Base-by-base conservation (phyloP, 345 rosid genomes). In the Capsella bursapastoris region DNA sequence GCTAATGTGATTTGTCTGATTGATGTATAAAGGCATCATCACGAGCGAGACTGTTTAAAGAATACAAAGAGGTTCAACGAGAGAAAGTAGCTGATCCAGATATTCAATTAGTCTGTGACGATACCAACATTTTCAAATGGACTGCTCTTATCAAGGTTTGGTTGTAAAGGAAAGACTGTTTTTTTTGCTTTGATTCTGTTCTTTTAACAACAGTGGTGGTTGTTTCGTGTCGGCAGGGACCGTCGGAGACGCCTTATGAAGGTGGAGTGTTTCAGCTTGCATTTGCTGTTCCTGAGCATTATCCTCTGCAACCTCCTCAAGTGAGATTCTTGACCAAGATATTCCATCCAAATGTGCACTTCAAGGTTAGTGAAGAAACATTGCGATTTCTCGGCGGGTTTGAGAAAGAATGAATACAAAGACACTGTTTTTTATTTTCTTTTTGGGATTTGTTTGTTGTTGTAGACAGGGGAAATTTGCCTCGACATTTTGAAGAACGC, bases 271-370 rank as follows among this genome's bases (percentile, higher is more conserved):
- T 96, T 85, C 97, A 96, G 83, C 98, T 92, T 62, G 94, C 92
- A 8, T 89, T 92, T 74, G 83, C 98, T 70, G 96, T 92, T 71
- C 99, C 99, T 16, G 99, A 92, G 75, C 97, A 87, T 47, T 96
- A 96, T 78, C 99, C 98, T 67, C 57, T 96, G 72, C 98, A 96
- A 68, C 99, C 99, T 72, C 99, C 99, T 53, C 99, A 92, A 92
- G 99, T 95, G 18, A 89, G 97, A 49, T 96, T 92, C 84, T 81
- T 92, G 83, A 89, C 99, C 8, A 96, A 96, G 80, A 96, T 92
- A 80, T 96, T 96, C 70, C 99, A 96, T 76, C 99, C 99, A 1
- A 95, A 95, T 75, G 99, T 95, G 78, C 99, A 95, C 80, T 95
- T 95, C 76, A 95, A 95, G 98, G 97, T 95, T 95, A 73, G 15